phyloP scores from a whole-genome alignment of 2,329 filamentous ascomycete species.

The Fusarium lyarnte region DNA sequence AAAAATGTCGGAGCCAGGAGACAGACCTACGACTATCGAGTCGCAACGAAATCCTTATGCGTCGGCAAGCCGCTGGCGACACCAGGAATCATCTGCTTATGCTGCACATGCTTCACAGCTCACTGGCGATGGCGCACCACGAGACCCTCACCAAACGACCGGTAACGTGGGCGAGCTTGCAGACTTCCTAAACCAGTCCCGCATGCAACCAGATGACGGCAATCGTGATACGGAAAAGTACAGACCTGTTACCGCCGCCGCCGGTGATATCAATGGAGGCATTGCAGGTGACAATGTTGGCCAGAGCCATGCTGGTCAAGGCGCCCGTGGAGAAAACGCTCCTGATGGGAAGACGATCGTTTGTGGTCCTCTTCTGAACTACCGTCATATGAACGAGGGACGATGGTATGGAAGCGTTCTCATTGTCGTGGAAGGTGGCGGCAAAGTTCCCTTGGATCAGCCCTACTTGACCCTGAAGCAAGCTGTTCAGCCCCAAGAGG shows the following conservation, averaged over 20 bases:
- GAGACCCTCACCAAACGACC: constrained; percentile 47
- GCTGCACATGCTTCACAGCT: constrained; percentile 56
- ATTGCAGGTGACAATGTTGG: constrained; percentile 21
- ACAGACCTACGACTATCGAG: constrained; percentile 43
- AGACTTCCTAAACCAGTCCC: constrained; percentile 64
- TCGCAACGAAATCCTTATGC: constrained; percentile 61
- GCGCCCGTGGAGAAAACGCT: constrained; percentile 25
- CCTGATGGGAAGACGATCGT: constrained; percentile 68
- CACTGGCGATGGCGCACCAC: constrained; percentile 39
- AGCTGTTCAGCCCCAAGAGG: constrained; percentile 43
- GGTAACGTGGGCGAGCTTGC: constrained; percentile 62
- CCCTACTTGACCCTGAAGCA: constrained; percentile 68
- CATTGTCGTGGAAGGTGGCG: constrained; percentile 80
- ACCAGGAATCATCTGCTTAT: constrained; percentile 69
- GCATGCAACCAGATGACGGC: constrained; percentile 55
- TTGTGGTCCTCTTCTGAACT: constrained; percentile 81
- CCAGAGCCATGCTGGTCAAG: constrained; percentile 44
- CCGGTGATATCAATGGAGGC: constrained; percentile 35
- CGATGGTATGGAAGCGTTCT: constrained; percentile 88
- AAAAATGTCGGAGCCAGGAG: constrained; percentile 39
- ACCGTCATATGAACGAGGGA: constrained; percentile 76
- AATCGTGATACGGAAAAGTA: constrained; percentile 50
- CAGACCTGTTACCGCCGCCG: constrained; percentile 61
- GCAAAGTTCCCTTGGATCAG: constrained; percentile 63
- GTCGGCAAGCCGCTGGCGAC: constrained; percentile 68